A percentile compares a stretch with the other conserved stretches of the same genome.
Evolutionary conservation across 176 grass and related monocot species (phyloP).

Genomic region (Carex parvula): DNA sequence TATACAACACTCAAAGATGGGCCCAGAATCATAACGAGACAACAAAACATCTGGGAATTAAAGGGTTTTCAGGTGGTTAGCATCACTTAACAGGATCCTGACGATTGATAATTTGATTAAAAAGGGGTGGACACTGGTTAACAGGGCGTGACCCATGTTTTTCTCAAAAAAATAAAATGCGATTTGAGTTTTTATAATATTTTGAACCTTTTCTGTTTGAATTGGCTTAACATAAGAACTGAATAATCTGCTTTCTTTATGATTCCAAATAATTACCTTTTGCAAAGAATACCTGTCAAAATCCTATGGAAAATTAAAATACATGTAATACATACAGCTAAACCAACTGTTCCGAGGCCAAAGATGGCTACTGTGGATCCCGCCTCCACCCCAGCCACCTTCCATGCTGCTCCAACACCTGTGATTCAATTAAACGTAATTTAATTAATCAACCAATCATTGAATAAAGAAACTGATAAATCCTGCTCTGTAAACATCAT

Average conservation of each 20-base stretch:
- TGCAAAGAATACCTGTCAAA: background rate
- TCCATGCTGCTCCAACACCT: conserved; percentile 77
- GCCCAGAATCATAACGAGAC: too few relatives aligned
- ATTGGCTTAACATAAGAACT: background rate
- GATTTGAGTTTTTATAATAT: background rate
- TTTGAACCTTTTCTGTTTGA: background rate
- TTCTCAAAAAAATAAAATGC: background rate
- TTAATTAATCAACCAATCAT: background rate
- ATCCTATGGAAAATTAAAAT: background rate
- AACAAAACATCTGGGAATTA: too few relatives aligned
- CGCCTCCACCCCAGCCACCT: conserved; percentile 42
- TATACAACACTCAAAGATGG: too few relatives aligned
- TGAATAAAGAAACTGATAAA: background rate
- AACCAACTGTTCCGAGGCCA: conserved; percentile 65
- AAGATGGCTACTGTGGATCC: conserved; percentile 56
- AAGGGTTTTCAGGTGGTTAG: too few relatives aligned
- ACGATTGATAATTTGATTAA: too few relatives aligned
- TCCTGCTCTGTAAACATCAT: background rate
- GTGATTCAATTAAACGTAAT: background rate
- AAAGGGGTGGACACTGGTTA: too few relatives aligned
- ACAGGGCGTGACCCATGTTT: too few relatives aligned
- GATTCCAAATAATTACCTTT: background rate
- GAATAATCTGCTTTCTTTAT: background rate
- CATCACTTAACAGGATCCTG: too few relatives aligned
- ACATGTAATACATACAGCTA: conserved; percentile 38